Conservation (phyloP, 257 asterid genomes). For the Linaria vulgaris region DNA sequence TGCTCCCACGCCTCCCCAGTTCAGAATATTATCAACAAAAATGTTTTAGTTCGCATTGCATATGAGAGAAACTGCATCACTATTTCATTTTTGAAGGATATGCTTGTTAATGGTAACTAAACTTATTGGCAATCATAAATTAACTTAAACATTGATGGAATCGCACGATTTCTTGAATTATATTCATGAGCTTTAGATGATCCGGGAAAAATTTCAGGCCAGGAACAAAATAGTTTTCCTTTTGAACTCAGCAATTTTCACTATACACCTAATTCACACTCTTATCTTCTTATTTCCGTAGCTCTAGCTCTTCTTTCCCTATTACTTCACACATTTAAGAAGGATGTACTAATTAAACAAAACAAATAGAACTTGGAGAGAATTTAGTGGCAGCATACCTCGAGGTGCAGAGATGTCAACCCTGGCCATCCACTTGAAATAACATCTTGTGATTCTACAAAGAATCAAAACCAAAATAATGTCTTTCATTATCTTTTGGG, state of each 20-base stretch:
- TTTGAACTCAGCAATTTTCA: background rate
- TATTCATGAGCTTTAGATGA: conserved; percentile 12
- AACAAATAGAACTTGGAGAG: background rate
- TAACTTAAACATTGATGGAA: background rate
- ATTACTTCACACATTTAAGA: conserved; percentile 17
- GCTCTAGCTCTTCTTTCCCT: conserved; percentile 6
- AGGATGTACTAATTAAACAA: conserved; percentile 7
- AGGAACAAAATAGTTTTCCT: conserved; percentile 11
- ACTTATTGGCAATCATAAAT: too few relatives aligned
- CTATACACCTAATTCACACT: background rate
- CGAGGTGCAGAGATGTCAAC: conserved; percentile 66
- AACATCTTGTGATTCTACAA: conserved; percentile 67
- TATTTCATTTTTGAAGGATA: too few relatives aligned
- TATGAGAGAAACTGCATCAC: too few relatives aligned
- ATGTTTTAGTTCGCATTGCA: too few relatives aligned
- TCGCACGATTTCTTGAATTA: background rate
- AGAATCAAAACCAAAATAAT: conserved; percentile 22
- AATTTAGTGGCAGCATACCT: conserved; percentile 51
- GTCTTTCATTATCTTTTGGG: conserved; percentile 10
- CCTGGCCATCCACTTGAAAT: conserved; percentile 92
- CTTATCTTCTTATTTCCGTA: conserved; percentile 4
- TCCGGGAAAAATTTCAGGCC: background rate
- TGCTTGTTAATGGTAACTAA: too few relatives aligned
- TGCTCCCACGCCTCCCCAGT: background rate
- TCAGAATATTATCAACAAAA: too few relatives aligned